Evolutionary conservation across 2,329 filamentous ascomycete genomes (phyloP).

Genomic region (Claviceps maximensis): DNA sequence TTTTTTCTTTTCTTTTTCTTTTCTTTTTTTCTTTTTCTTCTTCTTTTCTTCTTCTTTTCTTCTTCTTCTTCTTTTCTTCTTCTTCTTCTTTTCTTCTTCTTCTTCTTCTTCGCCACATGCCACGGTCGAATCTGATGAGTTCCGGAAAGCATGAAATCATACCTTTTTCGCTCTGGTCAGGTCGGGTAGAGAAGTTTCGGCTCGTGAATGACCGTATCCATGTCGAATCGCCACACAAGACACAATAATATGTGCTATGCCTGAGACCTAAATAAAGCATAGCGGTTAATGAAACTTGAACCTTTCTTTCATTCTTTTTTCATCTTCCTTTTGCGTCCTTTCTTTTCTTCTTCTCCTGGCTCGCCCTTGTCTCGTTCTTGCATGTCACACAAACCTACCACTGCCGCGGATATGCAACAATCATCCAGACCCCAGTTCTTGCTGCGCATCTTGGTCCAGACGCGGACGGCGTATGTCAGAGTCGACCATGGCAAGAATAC

Average conservation of each 20-base stretch:
- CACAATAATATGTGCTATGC: background rate
- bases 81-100: background rate
- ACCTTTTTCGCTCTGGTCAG: background rate
- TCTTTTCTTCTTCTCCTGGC: background rate
- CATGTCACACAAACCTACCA: slow-evolving; percentile 5
- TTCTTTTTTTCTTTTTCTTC: too few species aligned
- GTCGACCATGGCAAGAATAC: slow-evolving; percentile 8
- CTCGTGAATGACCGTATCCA: background rate
- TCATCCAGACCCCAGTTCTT: slow-evolving; percentile 9
- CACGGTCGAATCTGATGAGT: background rate
- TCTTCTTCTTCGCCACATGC: background rate
- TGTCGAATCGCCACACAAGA: background rate
- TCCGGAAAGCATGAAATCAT: background rate
- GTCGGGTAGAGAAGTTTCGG: background rate
- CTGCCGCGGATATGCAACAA: slow-evolving; percentile 2
- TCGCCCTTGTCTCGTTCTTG: background rate
- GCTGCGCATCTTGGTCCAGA: slow-evolving; percentile 7
- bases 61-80: too few species aligned
- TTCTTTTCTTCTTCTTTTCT: too few species aligned
- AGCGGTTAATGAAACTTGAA: background rate
- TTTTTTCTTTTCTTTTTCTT: background rate
- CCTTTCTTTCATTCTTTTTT: background rate
- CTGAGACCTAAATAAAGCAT: background rate
- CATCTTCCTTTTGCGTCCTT: background rate
- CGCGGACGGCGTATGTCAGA: slow-evolving; percentile 4